A percentile compares a stretch with the other conserved stretches of the same genome.
Conservation (phyloP, 345 rosid species). For the Rhodamnia argentea region DNA sequence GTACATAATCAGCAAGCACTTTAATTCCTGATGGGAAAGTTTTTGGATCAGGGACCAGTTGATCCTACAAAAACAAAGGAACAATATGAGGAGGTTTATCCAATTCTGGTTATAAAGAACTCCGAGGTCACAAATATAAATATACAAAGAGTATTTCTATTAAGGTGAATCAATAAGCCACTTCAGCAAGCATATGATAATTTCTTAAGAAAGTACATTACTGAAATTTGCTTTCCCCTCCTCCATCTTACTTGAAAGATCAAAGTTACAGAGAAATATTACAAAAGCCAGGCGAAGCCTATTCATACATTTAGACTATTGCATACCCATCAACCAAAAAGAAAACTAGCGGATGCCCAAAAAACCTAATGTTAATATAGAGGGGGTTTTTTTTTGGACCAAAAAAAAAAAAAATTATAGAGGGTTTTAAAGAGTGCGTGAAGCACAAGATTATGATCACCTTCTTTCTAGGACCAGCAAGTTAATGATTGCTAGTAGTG, state of each 20-base stretch:
- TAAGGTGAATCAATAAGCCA: background rate
- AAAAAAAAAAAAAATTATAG: too few relatives aligned
- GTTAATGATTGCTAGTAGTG: background rate
- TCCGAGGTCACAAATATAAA: background rate
- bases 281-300: background rate
- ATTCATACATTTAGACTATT: background rate
- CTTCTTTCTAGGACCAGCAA: background rate
- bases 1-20: slow-evolving; percentile 77
- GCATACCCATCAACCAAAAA: background rate
- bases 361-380: background rate
- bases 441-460: background rate
- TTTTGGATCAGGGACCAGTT: slow-evolving; percentile 66
- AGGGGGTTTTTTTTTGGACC: too few relatives aligned
- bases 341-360: background rate
- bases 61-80: slow-evolving; percentile 37
- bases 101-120: background rate
- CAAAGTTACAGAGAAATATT: background rate
- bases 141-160: background rate
- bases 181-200: background rate
- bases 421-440: background rate
- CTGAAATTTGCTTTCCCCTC: background rate
- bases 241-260: background rate
- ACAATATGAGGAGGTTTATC: background rate
- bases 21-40: slow-evolving; percentile 87
- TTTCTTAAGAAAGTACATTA: background rate